Conservation (phyloP, 2,329 filamentous ascomycete genomes). For the Verticillium albo-atrum region DNA sequence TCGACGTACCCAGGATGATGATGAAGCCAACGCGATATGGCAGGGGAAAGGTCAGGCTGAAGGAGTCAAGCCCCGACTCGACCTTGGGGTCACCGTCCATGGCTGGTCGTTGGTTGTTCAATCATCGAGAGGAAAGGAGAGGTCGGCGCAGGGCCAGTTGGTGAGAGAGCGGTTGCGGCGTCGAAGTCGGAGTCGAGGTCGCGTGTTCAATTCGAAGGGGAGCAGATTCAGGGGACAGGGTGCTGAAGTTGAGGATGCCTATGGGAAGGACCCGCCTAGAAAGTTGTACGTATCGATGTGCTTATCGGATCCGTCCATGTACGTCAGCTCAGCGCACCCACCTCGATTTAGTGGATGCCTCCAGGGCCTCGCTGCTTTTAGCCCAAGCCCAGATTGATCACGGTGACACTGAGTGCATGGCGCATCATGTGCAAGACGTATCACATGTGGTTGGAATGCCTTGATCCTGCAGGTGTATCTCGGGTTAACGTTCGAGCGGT, state of each 20-base stretch:
- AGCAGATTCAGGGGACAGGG: not conserved
- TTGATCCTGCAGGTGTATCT: too few species aligned
- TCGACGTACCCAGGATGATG: constrained; percentile 67
- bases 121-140: constrained; percentile 8
- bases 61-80: constrained; percentile 71
- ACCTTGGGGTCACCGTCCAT: constrained; percentile 75
- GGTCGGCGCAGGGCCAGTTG: constrained; percentile 2
- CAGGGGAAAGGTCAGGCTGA: constrained; percentile 81
- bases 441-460: too few species aligned
- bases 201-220: not conserved
- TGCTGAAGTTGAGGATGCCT: not conserved
- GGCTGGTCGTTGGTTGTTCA: constrained; percentile 15
- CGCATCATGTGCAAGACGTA: too few species aligned
- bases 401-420: too few species aligned
- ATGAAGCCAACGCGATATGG: constrained; percentile 87
- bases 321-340: too few species aligned
- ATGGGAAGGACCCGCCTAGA: too few species aligned
- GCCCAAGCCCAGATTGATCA: too few species aligned
- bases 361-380: too few species aligned
- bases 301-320: not conserved
- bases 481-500: too few species aligned
- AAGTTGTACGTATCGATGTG: not conserved
- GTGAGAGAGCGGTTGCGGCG: not conserved
- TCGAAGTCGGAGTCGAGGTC: not conserved
- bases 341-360: too few species aligned